These are phyloP conservation scores for Paecilomyces dactylethromorphus DNA, from an alignment of 2,329 filamentous ascomycete species.

Conservation along the genomic window DNA sequence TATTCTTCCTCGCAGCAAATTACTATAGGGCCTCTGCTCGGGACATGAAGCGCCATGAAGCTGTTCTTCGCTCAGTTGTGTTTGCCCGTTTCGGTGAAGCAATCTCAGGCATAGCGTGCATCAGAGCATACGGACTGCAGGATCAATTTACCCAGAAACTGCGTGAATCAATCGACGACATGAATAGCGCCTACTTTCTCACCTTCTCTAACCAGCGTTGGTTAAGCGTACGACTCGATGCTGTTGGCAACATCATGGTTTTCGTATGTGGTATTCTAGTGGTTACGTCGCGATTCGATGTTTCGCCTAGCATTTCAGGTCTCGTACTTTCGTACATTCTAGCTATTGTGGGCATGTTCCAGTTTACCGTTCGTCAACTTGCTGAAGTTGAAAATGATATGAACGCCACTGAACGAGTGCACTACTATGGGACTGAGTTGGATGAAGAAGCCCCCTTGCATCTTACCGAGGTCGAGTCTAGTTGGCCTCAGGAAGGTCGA, in stretches of 20 bases:
- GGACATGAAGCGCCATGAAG: conserved; percentile 90
- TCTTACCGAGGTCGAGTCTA: conserved; percentile 60
- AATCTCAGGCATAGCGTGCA: conserved; percentile 73
- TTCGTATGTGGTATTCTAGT: conserved; percentile 82
- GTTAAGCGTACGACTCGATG: conserved; percentile 75
- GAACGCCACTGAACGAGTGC: conserved; percentile 88
- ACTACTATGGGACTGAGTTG: conserved; percentile 80
- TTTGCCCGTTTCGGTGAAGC: conserved; percentile 91
- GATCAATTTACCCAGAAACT: conserved; percentile 65
- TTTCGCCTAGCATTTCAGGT: conserved; percentile 74
- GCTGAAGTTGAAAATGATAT: conserved; percentile 97
- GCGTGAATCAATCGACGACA: conserved; percentile 69
- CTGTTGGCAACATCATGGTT: conserved; percentile 77
- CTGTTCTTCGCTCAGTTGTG: conserved; percentile 76
- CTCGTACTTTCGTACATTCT: conserved; percentile 87
- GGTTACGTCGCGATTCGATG: conserved; percentile 77
- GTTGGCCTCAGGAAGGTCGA: conserved; percentile 83
- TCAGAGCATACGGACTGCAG: conserved; percentile 78
- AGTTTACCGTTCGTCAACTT: conserved; percentile 85
- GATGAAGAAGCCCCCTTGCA: conserved; percentile 86
- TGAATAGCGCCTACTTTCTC: conserved; percentile 87
- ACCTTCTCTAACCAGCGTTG: conserved; percentile 92
- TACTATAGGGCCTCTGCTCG: conserved; percentile 90
- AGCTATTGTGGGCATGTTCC: conserved; percentile 88
- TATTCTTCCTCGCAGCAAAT: conserved; percentile 75